Conservation (phyloP, 164 flowering plant species). For the Magnolia sinica region DNA sequence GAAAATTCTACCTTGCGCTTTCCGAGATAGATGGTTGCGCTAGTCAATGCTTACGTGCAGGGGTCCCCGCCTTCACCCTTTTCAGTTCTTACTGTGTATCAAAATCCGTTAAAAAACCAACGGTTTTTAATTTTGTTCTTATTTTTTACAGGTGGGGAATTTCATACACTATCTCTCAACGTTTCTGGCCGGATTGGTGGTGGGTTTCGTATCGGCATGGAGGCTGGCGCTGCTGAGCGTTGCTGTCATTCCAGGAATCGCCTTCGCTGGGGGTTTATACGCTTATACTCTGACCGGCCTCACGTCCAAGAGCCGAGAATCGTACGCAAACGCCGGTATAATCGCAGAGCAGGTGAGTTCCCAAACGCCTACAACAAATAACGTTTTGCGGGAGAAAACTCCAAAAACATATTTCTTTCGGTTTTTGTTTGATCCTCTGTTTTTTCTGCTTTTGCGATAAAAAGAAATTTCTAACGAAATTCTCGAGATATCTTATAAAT, state of each 20-base stretch:
- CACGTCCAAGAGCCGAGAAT: constrained; percentile 90
- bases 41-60: neutral
- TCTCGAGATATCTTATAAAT: too few species aligned
- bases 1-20: neutral
- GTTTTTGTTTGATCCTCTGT: neutral
- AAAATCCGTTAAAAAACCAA: neutral
- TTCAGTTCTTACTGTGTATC: neutral
- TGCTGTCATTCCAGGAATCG: constrained; percentile 96
- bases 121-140: neutral
- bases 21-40: neutral
- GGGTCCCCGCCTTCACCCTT: neutral
- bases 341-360: constrained; percentile 83
- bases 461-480: neutral
- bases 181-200: constrained; percentile 98
- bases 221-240: constrained; percentile 82
- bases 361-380: neutral
- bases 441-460: neutral
- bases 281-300: constrained; percentile 93
- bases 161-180: constrained; percentile 96
- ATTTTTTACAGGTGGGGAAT: constrained; percentile 71
- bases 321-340: constrained; percentile 85
- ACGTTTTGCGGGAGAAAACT: too few species aligned
- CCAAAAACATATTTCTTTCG: neutral
- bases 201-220: constrained; percentile 98
- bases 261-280: constrained; percentile 95